Base-by-base conservation (phyloP, 768 basidiomycete species). In the Trametes cubensis region DNA sequence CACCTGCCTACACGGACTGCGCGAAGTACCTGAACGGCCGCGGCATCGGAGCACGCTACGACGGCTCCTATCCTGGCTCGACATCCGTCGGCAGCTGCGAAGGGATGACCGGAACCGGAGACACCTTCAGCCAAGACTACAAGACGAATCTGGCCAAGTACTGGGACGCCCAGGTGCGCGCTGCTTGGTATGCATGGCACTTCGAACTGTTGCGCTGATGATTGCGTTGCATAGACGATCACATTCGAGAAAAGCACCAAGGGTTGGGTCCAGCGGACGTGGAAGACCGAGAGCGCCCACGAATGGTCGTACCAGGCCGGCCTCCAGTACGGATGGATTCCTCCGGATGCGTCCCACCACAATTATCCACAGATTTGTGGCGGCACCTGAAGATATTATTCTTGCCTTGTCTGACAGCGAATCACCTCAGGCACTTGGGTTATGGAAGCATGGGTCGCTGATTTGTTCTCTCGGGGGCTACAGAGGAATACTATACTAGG, bases 231-330 rank as follows among this genome's bases (percentile, higher is more conserved):
- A 23, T 46, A 75, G 73, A 68, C 69, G n/a, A 85, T 81, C 53
- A 79, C 90, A 2, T 92, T 80, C 62, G 90, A 92, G 77, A 76
- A 76, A 52, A 85, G 78, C n/a, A 76, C 67, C 34, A 5, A 7
- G 79, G 90, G 90, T 3, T 92, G 90, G 90, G 72, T 91, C 23
- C 84, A 87, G 72, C 92, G 90, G 91, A 85, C 89, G 1, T 93
- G 91, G 91, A 93, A 93, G 76, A 73, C 90, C 0, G 92, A 94
- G 73, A 76, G 76, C 63, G 88, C 91, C 2, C 90, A 92, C 64
- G 95, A 96, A 59, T 97, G 95, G 95, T 82, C 89, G 0, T 96
- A 96, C 77, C 83, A 90, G 65, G 86, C 89, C 46, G 93, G 93
- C 44, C 78, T 95, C 38, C 73, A 78, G 13, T 81, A 86, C 62